These are phyloP conservation scores for Thozetella sp. DNA, from an alignment of 495 filamentous ascomycete species.

Conservation along the genomic window DNA sequence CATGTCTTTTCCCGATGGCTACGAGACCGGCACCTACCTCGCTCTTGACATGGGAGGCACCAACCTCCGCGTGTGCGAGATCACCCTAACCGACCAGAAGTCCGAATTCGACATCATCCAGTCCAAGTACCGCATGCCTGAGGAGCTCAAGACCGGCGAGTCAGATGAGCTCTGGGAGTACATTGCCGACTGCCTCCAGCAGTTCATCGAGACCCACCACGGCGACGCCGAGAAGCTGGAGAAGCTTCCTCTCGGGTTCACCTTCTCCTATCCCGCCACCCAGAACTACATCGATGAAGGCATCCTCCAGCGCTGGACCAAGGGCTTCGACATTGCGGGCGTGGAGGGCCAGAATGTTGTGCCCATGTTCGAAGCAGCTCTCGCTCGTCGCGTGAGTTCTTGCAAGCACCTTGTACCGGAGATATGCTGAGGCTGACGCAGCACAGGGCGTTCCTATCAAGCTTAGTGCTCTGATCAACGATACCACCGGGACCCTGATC, in stretches of 20 bases:
- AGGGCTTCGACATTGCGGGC: conserved; percentile 96
- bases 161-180: conserved; percentile 96
- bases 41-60: conserved; percentile 99
- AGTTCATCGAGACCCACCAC: conserved; percentile 95
- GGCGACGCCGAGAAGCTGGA: conserved; percentile 60
- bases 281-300: conserved; percentile 97
- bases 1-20: conserved; percentile 86
- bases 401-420: conserved; percentile 5
- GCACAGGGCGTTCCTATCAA: conserved; percentile 85
- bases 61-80: conserved; percentile 96
- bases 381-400: conserved; percentile 71
- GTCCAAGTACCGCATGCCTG: conserved; percentile 96
- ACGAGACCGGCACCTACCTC: conserved; percentile 88
- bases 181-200: conserved; percentile 94
- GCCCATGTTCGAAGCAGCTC: conserved; percentile 83
- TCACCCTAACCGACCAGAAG: conserved; percentile 85
- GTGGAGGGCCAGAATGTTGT: conserved; percentile 96
- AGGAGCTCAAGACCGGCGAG: conserved; percentile 89
- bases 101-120: conserved; percentile 99
- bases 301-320: conserved; percentile 96
- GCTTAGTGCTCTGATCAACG: conserved; percentile 91
- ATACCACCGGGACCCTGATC: conserved; percentile 99
- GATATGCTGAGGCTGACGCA: conserved; percentile 13
- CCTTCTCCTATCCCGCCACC: conserved; percentile 96
- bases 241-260: conserved; percentile 88